Evolutionary conservation across 768 basidiomycete species (phyloP).

Genomic region (Porpolomopsis calyptriformis): DNA sequence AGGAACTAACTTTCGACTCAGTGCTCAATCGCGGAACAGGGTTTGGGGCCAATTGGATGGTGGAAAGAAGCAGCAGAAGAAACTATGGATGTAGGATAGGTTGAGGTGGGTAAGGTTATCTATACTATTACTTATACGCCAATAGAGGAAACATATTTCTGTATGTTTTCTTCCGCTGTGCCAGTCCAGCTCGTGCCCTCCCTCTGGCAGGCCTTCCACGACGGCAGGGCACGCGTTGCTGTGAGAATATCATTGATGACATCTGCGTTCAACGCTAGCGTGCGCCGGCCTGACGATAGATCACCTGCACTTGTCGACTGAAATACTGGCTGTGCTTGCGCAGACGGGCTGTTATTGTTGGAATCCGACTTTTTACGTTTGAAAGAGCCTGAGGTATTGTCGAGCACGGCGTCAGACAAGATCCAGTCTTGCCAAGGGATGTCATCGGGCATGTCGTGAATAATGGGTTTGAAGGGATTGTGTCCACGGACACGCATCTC

Average conservation of each 20-base stretch:
- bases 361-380: conserved; percentile 9
- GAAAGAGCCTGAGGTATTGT: conserved; percentile 11
- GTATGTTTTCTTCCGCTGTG: conserved; percentile 24
- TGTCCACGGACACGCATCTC: conserved; percentile 26
- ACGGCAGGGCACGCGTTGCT: conserved; percentile 21
- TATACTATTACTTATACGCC: conserved; percentile 6
- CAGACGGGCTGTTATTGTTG: conserved; percentile 4
- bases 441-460: conserved; percentile 12
- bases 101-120: not conserved
- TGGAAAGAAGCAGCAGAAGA: conserved; percentile 47
- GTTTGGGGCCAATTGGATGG: conserved; percentile 67
- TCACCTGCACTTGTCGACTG: conserved; percentile 4
- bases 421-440: conserved; percentile 22
- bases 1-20: conserved; percentile 16
- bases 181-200: conserved; percentile 25
- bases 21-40: conserved; percentile 79
- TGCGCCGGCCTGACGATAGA: conserved; percentile 13
- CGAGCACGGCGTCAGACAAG: conserved; percentile 9
- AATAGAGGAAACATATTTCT: conserved; percentile 17
- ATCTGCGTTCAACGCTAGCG: conserved; percentile 12
- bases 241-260: conserved; percentile 21
- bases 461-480: conserved; percentile 20
- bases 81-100: conserved; percentile 33
- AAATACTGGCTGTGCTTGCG: conserved; percentile 9
- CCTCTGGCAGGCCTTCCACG: conserved; percentile 23